These are phyloP conservation scores for Allantophomopsis cytisporea DNA, from an alignment of 2,329 filamentous ascomycete genomes.

Conservation along the genomic window DNA sequence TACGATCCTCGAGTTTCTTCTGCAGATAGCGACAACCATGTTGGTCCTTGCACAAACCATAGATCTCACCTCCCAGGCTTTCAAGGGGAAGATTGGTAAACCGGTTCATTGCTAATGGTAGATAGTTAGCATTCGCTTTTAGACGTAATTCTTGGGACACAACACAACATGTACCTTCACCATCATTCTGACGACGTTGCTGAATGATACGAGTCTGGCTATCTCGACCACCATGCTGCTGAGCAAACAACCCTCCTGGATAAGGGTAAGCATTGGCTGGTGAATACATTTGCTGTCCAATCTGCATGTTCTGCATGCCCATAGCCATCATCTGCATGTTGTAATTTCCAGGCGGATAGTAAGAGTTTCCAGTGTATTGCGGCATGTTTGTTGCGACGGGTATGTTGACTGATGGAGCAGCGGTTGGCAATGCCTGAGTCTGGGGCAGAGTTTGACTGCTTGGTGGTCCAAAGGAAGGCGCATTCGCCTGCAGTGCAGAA, in stretches of 20 bases:
- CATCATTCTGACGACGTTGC: constrained; percentile 61
- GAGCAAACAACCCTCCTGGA: constrained; percentile 10
- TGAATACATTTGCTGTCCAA: constrained; percentile 39
- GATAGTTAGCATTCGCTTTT: constrained; percentile 5
- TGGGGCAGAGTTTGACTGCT: constrained; percentile 23
- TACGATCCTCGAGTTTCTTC: constrained; percentile 89
- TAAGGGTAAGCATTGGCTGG: constrained; percentile 37
- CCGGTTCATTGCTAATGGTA: constrained; percentile 49
- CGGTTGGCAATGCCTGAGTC: constrained; percentile 10
- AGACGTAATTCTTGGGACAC: no score
- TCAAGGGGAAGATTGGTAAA: constrained; percentile 78
- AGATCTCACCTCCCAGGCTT: constrained; percentile 69
- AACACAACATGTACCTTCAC: constrained; percentile 41
- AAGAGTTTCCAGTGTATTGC: constrained; percentile 7
- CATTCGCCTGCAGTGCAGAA: constrained; percentile 67
- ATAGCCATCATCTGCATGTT: constrained; percentile 49
- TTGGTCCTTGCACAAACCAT: constrained; percentile 90
- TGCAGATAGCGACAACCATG: constrained; percentile 95
- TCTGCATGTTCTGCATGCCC: constrained; percentile 53
- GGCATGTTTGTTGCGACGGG: constrained; percentile 1
- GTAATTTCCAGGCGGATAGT: constrained; percentile 16
- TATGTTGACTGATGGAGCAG: constrained; percentile 10
- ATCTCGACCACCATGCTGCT: constrained; percentile 44
- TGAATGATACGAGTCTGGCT: constrained; percentile 65
- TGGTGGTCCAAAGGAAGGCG: constrained; percentile 63